Evolutionary conservation across 2,329 filamentous ascomycete genomes (phyloP).

Genomic region (Sclerotinia trifoliorum): DNA sequence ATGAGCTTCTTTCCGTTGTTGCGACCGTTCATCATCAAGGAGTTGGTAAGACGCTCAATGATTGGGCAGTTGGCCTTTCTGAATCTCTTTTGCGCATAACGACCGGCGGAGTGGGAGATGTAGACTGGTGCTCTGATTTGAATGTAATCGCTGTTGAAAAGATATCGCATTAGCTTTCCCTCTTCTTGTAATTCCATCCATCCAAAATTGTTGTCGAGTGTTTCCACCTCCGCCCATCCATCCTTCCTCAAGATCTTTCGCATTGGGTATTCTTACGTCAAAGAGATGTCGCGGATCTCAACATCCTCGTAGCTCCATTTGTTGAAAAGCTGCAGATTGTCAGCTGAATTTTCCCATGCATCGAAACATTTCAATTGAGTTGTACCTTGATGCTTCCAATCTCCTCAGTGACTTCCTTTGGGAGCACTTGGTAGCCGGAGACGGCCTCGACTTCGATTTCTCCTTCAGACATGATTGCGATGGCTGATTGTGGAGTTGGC

Average conservation of each 20-base stretch:
- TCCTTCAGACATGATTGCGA: conserved; percentile 78
- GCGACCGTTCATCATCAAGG: conserved; percentile 99
- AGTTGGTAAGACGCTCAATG: conserved; percentile 99
- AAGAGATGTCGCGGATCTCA: conserved; percentile 98
- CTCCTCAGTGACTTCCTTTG: conserved; percentile 88
- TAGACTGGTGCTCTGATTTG: conserved; percentile 99
- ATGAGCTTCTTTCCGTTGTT: conserved; percentile 99
- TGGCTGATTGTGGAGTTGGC: conserved; percentile 24
- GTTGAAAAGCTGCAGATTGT: conserved; percentile 68
- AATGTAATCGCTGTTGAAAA: conserved; percentile 84
- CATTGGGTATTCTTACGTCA: conserved; percentile 74
- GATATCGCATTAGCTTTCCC: conserved; percentile 23
- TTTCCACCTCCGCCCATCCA: conserved; percentile 4
- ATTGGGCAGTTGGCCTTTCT: conserved; percentile 99
- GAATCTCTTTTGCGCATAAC: conserved; percentile 99
- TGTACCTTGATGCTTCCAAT: conserved; percentile 87
- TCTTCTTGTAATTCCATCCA: conserved; percentile 37
- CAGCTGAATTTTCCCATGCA: conserved; percentile 21
- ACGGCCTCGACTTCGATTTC: conserved; percentile 89
- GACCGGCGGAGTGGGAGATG: conserved; percentile 96
- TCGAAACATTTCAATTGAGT: conserved; percentile 20
- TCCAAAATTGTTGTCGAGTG: conserved; percentile 16
- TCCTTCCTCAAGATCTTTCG: conserved; percentile 12
- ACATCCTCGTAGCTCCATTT: conserved; percentile 99
- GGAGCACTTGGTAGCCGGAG: conserved; percentile 74